These are phyloP conservation scores for Penicillium palitans DNA, from an alignment of 2,329 filamentous ascomycete genomes.

Conservation along the genomic window DNA sequence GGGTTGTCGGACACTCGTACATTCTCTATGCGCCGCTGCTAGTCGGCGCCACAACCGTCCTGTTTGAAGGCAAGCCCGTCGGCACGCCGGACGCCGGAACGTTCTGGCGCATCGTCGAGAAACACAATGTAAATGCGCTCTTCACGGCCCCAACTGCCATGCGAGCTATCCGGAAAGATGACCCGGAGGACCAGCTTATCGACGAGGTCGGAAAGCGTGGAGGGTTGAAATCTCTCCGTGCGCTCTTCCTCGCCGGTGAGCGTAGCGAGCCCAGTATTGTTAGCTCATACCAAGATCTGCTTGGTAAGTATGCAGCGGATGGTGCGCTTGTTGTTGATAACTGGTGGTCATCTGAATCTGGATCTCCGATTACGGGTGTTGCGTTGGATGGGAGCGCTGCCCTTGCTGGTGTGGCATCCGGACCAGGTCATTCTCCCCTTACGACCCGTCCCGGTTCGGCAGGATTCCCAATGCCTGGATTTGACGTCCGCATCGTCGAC, in stretches of 20 bases:
- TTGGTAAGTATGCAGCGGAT: conserved; percentile 64
- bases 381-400: conserved; percentile 64
- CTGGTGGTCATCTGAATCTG: conserved; percentile 73
- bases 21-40: conserved; percentile 88
- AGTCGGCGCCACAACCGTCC: conserved; percentile 77
- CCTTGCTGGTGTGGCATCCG: conserved; percentile 27
- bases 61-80: conserved; percentile 93
- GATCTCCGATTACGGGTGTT: conserved; percentile 67
- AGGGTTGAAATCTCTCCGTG: conserved; percentile 70
- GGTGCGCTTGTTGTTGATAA: conserved; percentile 67
- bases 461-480: conserved; percentile 87
- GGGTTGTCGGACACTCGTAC: conserved; percentile 85
- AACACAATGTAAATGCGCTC: conserved; percentile 79
- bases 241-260: conserved; percentile 84
- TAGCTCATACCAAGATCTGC: conserved; percentile 72
- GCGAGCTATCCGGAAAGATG: conserved; percentile 81
- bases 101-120: conserved; percentile 83
- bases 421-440: conserved; percentile 48
- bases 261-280: conserved; percentile 85
- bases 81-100: conserved; percentile 84
- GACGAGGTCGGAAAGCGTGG: conserved; percentile 63
- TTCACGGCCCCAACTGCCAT: conserved; percentile 88
- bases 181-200: conserved; percentile 71
- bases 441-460: conserved; percentile 79
- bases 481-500: conserved; percentile 81